Conservation (phyloP, 1,139 yeast species). For the Candida dubliniensis region DNA sequence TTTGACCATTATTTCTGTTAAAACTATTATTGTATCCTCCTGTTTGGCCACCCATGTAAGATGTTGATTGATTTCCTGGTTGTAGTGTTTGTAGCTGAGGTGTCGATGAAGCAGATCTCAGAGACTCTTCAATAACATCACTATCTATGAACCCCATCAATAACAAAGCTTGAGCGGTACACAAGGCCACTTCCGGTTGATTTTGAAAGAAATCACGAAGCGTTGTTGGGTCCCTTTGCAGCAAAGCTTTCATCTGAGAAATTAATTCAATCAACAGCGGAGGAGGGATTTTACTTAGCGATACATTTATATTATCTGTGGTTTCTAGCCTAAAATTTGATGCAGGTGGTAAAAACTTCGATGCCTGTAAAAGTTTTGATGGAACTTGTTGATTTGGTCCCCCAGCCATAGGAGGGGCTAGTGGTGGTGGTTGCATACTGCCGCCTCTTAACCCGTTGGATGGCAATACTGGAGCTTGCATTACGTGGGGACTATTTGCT, state of each 20-base stretch:
- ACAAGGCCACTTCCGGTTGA: slow-evolving; percentile 58
- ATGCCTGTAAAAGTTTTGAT: slow-evolving; percentile 47
- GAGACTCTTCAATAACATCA: slow-evolving; percentile 55
- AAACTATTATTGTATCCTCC: slow-evolving; percentile 3
- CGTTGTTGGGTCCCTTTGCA: slow-evolving; percentile 49
- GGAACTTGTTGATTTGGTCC: slow-evolving; percentile 31
- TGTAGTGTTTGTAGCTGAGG: slow-evolving; percentile 21
- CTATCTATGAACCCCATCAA: slow-evolving; percentile 74
- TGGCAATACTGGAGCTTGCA: slow-evolving; percentile 9
- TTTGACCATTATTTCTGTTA: slow-evolving; percentile 9
- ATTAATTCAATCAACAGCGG: slow-evolving; percentile 65
- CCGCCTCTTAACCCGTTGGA: slow-evolving; percentile 1
- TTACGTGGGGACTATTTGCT: neutral
- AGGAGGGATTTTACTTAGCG: slow-evolving; percentile 64
- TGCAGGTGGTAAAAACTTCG: slow-evolving; percentile 51
- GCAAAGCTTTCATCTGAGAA: slow-evolving; percentile 57
- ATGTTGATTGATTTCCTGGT: slow-evolving; percentile 9
- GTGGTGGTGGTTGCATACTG: slow-evolving; percentile 5
- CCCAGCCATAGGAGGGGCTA: slow-evolving; percentile 1
- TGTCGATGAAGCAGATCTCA: slow-evolving; percentile 29
- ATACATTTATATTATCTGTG: slow-evolving; percentile 55
- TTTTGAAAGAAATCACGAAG: slow-evolving; percentile 53
- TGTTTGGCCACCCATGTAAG: slow-evolving; percentile 1
- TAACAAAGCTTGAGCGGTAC: slow-evolving; percentile 72
- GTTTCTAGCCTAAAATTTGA: slow-evolving; percentile 41